A percentile compares a stretch with the other conserved stretches of the same genome.
Evolutionary conservation across 2,329 filamentous ascomycete genomes (phyloP).

Genomic region (Cephalotrichum gorgonifer): DNA sequence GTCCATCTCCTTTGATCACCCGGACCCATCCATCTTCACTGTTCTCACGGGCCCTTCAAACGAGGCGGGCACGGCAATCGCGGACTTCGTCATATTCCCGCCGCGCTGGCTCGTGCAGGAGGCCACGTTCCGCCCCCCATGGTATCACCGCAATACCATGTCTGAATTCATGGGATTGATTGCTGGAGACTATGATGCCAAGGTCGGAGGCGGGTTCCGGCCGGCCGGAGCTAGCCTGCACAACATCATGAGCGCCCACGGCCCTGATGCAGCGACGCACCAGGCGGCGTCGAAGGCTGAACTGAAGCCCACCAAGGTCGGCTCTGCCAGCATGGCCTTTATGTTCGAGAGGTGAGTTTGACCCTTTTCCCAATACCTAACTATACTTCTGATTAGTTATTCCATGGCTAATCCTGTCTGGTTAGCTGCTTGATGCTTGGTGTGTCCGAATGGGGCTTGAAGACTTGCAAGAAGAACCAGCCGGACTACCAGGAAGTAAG

Average conservation of each 20-base stretch:
- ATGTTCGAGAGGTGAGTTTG: slow-evolving; percentile 51
- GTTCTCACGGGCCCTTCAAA: slow-evolving; percentile 50
- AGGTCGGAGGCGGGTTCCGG: slow-evolving; percentile 46
- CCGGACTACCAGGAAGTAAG: slow-evolving; percentile 70
- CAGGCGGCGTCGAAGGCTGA: slow-evolving; percentile 45
- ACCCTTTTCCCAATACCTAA: background rate
- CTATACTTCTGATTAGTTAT: background rate
- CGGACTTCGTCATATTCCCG: slow-evolving; percentile 65
- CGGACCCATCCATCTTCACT: slow-evolving; percentile 68
- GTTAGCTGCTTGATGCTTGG: slow-evolving; percentile 48
- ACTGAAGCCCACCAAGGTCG: slow-evolving; percentile 46
- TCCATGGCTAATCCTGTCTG: background rate
- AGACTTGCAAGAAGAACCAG: slow-evolving; percentile 48
- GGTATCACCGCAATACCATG: slow-evolving; percentile 62
- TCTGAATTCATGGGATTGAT: slow-evolving; percentile 55
- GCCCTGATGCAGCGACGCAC: slow-evolving; percentile 46
- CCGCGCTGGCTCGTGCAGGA: slow-evolving; percentile 61
- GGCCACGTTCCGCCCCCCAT: slow-evolving; percentile 61
- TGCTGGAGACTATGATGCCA: slow-evolving; percentile 48
- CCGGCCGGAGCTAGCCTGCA: slow-evolving; percentile 53
- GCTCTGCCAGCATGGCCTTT: slow-evolving; percentile 51
- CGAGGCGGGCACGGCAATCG: slow-evolving; percentile 22
- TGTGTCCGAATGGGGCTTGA: slow-evolving; percentile 59
- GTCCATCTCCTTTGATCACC: slow-evolving; percentile 64
- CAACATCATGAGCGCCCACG: slow-evolving; percentile 61